Evolutionary conservation across 768 basidiomycete species (phyloP), one percentile per base, ranked within the genome.

Genomic region (Bullera alba): DNA sequence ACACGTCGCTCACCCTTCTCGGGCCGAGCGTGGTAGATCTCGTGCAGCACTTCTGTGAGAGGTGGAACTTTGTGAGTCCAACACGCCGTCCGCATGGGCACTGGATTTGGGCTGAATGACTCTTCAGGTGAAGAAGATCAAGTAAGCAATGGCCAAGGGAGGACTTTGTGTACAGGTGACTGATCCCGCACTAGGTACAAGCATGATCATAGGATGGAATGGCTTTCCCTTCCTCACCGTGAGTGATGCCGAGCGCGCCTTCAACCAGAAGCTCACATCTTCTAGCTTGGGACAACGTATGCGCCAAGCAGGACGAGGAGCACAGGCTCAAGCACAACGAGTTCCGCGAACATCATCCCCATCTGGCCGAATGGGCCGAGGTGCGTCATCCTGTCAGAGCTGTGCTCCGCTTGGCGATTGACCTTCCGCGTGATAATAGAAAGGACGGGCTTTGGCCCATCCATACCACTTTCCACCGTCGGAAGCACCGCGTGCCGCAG

Each of bases 11-110:
- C 74, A 35, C 46, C 23, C 45, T 68, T 46, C 46, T 67, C 23
- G 66, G 95, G 85, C 5, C 87, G 1, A 82, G 79, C 15, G 91
- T 95, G 4, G 77, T 97, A 49, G 95, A 99, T 65, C 80, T 97
- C 17, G 80, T 83, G 14, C 91, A 95, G 72, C 91, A 95, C 75
- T 99, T 93, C 53, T 76, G 85, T 12, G 93, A 96, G 71, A 78
- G 88, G 19, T 90, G 87, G 87, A 65, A 69, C 50, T 69, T 69
- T 46, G 67, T 63, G 26, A 46, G 50, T 41, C 5, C 3, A 21
- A 12, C 14, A 8, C 25, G 27, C 7, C 4, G 37, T 12, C 28
- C 10, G 25, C 8, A n/a, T 27, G n/a, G 12, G 49, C 14, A 4
- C 16, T 46, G n/a, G 17, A 34, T 35, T 19, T 29, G 8, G 21